Evolutionary conservation across 495 filamentous ascomycete species (phyloP), one percentile per base, ranked within the genome.

Genomic region (Aspergillus egyptiacus): DNA sequence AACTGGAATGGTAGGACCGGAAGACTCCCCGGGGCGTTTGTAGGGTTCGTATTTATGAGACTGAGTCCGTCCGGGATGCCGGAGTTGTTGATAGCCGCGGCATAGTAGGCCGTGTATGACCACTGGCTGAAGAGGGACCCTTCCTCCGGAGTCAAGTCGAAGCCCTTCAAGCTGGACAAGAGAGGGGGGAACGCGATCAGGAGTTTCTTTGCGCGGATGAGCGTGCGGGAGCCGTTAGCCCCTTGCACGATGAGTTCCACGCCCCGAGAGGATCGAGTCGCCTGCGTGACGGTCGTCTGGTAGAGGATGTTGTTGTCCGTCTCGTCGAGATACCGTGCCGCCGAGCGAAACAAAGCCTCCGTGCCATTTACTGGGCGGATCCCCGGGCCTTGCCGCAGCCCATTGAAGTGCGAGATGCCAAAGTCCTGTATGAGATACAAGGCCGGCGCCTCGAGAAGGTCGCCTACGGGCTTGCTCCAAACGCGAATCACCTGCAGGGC

Each of bases 401-500:
- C 35, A 20, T 38, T 1, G 17, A 38, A 7, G 11, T 20, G 35
- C 6, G 35, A 59, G 28, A 56, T 58, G 35, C 62, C 61, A 51
- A 74, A 71, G 47, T 50, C 53, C 38, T 69, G 66, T 37, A 74
- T 53, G 11, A 62, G 68, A 46, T 67, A 69, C 47, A 76, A 56
- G 18, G 71, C 71, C 10, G 67, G 58, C n/a, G 58, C 46, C 15
- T 64, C 59, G 23, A 61, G 54, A 41, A 73, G 64, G 46, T 72
- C 63, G 19, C 64, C 66, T 1, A 69, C 61, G 25, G 66, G 66
- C 5, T 25, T 20, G 64, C 56, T 23, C 61, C 65, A 10, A 27
- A 43, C 23, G 45, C 48, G 63, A 13, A 61, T 58, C 7, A 57
- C 27, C 11, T 53, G 58, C 10, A 64, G 38, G 19, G 62, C 56